phyloP scores from a whole-genome alignment of 2,329 filamentous ascomycete genomes.

The Metarhizium guizhouense region DNA sequence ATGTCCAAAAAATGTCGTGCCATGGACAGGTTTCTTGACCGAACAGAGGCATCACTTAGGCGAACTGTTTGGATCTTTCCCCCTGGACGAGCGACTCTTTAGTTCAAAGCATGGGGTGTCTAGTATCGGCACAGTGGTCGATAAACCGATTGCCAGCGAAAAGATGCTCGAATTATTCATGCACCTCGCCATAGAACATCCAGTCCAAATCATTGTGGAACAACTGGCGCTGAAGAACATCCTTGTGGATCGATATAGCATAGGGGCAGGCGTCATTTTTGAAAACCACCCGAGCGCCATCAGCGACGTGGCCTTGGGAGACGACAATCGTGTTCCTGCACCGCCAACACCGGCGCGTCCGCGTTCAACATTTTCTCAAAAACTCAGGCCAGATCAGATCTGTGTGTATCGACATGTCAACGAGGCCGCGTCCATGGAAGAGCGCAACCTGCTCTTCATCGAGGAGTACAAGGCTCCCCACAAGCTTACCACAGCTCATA shows the following conservation, averaged over 20 bases:
- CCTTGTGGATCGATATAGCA: background rate
- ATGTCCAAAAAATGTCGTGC: background rate
- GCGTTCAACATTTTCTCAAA: background rate
- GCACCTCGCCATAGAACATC: background rate
- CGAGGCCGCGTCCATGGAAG: background rate
- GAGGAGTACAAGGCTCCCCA: background rate
- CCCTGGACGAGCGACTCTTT: background rate
- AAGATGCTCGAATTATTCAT: background rate
- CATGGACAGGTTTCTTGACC: background rate
- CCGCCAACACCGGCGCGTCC: too few species aligned
- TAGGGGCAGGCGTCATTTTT: background rate
- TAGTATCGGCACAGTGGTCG: background rate
- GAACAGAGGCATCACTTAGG: background rate
- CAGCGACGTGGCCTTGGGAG: background rate
- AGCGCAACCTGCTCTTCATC: background rate
- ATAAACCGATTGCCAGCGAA: background rate
- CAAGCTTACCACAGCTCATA: background rate
- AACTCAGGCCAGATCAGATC: background rate
- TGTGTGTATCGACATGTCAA: background rate
- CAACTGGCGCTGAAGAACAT: accelerated
- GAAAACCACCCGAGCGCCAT: background rate
- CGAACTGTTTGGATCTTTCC: background rate
- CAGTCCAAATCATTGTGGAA: background rate
- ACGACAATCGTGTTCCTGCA: background rate
- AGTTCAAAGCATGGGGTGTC: background rate